Conservation (phyloP, 176 grass and related monocot genomes). For the Aegilops sharonensis region DNA sequence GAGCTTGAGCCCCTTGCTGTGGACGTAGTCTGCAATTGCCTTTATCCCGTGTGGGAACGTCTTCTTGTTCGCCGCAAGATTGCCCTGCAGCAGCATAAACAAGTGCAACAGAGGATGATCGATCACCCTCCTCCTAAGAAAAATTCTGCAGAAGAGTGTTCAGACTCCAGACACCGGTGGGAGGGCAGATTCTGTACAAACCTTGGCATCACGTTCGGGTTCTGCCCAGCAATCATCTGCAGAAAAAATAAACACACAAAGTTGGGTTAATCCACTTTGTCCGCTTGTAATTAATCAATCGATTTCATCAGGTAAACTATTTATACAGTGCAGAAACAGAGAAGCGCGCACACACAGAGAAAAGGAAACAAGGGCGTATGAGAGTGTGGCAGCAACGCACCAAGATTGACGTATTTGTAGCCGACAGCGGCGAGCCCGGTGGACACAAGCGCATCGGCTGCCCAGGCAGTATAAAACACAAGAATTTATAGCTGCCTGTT, state of each 20-base stretch:
- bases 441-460: slow-evolving; percentile 82
- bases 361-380: neutral
- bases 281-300: neutral
- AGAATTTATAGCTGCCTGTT: neutral
- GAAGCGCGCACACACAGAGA: neutral
- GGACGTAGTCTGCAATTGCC: slow-evolving; percentile 78
- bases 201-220: slow-evolving; percentile 54
- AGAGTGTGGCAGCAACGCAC: slow-evolving; percentile 20
- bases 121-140: neutral
- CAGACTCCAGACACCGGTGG: neutral
- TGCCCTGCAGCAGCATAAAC: slow-evolving; percentile 32
- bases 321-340: neutral
- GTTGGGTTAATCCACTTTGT: neutral
- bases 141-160: neutral
- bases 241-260: neutral
- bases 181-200: neutral
- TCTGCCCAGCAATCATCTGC: slow-evolving; percentile 95
- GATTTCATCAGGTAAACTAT: neutral
- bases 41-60: slow-evolving; percentile 84
- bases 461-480: neutral
- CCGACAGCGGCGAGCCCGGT: slow-evolving; percentile 73
- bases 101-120: neutral
- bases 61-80: slow-evolving; percentile 55
- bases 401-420: slow-evolving; percentile 89
- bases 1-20: slow-evolving; percentile 86